Conservation (phyloP, 2,329 filamentous ascomycete genomes). For the Monascus ruber region DNA sequence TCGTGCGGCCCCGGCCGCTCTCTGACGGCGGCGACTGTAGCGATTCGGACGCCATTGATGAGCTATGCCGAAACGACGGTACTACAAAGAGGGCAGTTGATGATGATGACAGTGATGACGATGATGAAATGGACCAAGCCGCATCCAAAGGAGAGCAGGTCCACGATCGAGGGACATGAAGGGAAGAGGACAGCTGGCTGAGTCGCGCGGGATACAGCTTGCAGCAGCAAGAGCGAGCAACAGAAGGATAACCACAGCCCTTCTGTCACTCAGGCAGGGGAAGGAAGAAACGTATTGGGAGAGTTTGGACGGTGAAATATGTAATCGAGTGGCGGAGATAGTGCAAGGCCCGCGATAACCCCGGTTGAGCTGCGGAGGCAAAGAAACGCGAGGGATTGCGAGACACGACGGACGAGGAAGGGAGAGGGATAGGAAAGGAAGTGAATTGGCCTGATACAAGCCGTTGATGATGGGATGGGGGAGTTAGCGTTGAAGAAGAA, state of each 20-base stretch:
- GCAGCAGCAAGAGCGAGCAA: conserved; percentile 3
- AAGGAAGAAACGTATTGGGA: background rate
- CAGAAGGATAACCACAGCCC: conserved; percentile 9
- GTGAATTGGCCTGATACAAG: no score
- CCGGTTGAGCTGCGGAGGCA: no score
- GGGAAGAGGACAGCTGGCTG: conserved; percentile 6
- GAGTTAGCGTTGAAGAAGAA: background rate
- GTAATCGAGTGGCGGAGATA: background rate
- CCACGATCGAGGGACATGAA: conserved; percentile 16
- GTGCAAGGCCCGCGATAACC: no score
- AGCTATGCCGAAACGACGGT: conserved; percentile 8
- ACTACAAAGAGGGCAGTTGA: no score
- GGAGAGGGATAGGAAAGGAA: no score
- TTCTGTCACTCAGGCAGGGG: conserved; percentile 13
- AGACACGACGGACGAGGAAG: no score
- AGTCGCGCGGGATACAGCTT: conserved; percentile 19
- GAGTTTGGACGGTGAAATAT: background rate
- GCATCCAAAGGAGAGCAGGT: conserved; percentile 7
- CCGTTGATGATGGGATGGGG: no score
- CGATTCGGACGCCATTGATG: conserved; percentile 27
- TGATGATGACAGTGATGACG: background rate
- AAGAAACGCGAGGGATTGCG: no score
- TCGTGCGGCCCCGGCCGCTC: conserved; percentile 12
- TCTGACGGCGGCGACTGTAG: conserved; percentile 17
- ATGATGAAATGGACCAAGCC: conserved; percentile 4